Conservation (phyloP, 345 rosid genomes). For the Syzygium oleosum region DNA sequence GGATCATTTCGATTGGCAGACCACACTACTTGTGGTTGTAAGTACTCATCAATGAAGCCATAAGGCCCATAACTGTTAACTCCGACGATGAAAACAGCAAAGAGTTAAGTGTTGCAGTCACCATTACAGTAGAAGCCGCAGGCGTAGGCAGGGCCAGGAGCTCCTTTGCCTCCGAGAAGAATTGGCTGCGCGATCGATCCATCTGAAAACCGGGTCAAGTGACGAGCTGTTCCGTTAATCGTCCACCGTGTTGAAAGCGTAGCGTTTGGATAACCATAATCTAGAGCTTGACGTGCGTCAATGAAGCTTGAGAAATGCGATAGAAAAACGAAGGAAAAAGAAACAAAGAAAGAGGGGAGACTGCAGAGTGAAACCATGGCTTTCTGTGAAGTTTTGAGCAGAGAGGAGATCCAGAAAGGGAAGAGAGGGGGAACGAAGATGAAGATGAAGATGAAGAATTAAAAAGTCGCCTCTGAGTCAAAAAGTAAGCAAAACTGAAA, state of each 20-base stretch:
- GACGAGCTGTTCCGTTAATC: not conserved
- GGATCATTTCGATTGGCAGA: constrained; percentile 12
- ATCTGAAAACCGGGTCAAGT: fast-evolving
- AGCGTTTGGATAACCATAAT: not conserved
- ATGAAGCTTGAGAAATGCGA: not conserved
- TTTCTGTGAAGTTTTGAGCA: not conserved
- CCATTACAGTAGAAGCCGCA: not conserved
- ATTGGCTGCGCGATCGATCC: not conserved
- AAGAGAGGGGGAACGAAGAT: not conserved
- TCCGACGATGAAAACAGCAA: not conserved
- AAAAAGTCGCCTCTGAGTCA: not conserved
- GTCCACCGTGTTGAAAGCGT: not conserved
- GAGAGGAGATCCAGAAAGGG: not conserved
- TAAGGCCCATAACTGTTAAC: not conserved
- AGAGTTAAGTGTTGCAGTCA: not conserved
- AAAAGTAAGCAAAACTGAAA: not conserved
- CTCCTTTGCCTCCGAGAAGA: not conserved
- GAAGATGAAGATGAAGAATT: not conserved
- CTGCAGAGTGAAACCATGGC: not conserved
- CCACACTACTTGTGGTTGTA: constrained; percentile 5
- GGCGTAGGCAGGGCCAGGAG: no score
- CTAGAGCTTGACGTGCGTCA: not conserved
- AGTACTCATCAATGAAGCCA: not conserved
- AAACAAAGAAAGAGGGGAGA: not conserved
- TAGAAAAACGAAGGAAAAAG: not conserved